Base-by-base conservation (phyloP, 2,329 filamentous ascomycete species). In the Pyrenophora graminea region DNA sequence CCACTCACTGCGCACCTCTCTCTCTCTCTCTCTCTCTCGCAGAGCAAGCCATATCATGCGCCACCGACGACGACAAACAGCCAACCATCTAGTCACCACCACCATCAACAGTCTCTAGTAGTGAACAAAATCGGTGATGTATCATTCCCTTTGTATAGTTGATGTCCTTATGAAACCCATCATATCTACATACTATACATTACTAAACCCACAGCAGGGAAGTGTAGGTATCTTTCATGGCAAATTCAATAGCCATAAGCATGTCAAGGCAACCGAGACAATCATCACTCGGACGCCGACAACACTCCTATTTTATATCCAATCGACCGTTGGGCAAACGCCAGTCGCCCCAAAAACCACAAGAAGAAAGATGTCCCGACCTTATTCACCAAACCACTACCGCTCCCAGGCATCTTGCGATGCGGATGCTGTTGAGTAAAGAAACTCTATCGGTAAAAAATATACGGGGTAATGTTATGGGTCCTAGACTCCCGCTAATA, bases 101-200 rank as follows among this genome's bases (percentile, higher is more conserved):
- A n/a, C 51, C 41, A 42, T 53, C 40, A 41, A 51, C 46, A 50
- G 56, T 43, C 49, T 18, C n/a, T 17, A 7, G 32, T 53, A 48
- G 8, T 42, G 19, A 15, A 31, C 23, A 37, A 37, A 17, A 43
- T 13, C 39, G 41, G 46, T 41, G 27, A 13, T 15, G 19, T 42
- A 25, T 31, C 48, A 53, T 46, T 55, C 17, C 38, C 13, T 40
- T 15, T 9, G 17, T 34, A 25, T 45, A 18, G 18, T 53, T 34
- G 41, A 25, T 53, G 12, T 45, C 36, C 49, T 53, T 50, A 51
- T 10, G 10, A 30, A 13, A 30, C 48, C 42, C 38, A 53, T 59
- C 44, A 50, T 27, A 40, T 33, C 50, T 63, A 48, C 59, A 53
- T 62, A 68, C 58, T 66, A 67, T 69, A 68, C 58, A 70, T 65